Conservation (phyloP, 2,329 filamentous ascomycete genomes). For the Diplodia intermedia region DNA sequence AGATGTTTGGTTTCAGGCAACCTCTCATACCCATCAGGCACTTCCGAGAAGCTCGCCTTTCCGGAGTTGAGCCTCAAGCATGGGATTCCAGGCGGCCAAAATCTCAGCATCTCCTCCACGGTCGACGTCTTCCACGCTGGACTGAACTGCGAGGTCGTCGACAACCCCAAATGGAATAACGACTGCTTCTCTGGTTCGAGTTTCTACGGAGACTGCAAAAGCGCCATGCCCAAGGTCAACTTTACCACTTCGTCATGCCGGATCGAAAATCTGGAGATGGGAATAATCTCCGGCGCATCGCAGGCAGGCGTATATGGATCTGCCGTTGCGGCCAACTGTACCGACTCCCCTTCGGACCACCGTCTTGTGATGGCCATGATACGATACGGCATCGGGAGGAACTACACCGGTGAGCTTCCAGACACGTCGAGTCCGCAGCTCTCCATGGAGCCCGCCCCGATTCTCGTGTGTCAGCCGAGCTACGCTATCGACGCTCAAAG, state of each 20-base stretch:
- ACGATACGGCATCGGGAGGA: background rate
- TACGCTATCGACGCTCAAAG: background rate
- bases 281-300: background rate
- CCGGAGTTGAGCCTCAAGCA: background rate
- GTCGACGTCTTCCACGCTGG: background rate
- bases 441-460: background rate
- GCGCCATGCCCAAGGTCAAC: background rate
- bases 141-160: background rate
- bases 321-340: background rate
- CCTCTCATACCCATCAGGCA: background rate
- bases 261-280: background rate
- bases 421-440: background rate
- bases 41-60: background rate
- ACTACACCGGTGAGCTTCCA: background rate
- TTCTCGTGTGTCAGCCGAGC: background rate
- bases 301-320: background rate
- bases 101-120: background rate
- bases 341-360: background rate
- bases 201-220: slow-evolving; percentile 8
- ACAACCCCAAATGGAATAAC: background rate
- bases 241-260: background rate
- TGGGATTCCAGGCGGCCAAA: background rate
- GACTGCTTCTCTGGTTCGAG: background rate
- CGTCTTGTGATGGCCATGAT: background rate
- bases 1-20: background rate